These are phyloP conservation scores for Fusarium sp. DNA, from an alignment of 2,329 filamentous ascomycete genomes.

Conservation along the genomic window DNA sequence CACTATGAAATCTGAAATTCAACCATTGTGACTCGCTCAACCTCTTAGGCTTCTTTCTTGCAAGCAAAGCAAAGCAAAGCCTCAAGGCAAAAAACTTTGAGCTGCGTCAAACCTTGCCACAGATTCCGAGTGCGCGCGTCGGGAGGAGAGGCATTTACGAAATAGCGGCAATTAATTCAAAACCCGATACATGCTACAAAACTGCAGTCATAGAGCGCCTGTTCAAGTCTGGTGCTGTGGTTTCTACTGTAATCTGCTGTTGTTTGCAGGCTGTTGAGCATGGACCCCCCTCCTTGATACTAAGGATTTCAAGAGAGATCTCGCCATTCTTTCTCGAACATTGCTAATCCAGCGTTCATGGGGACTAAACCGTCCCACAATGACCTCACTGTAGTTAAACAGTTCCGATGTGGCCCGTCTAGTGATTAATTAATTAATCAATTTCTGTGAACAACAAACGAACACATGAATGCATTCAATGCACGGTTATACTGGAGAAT, in stretches of 20 bases:
- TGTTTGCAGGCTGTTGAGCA: constrained; percentile 11
- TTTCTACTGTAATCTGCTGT: constrained; percentile 15
- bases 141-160: constrained; percentile 24
- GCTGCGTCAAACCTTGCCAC: constrained; percentile 18
- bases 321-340: constrained; percentile 44
- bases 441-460: not conserved
- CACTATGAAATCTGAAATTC: constrained; percentile 19
- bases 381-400: constrained; percentile 37
- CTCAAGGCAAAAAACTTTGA: constrained; percentile 16
- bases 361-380: constrained; percentile 34
- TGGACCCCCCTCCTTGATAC: constrained; percentile 17
- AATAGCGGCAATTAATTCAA: constrained; percentile 11
- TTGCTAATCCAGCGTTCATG: constrained; percentile 40
- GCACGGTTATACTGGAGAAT: not conserved
- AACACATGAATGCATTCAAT: not conserved
- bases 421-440: not conserved
- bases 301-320: constrained; percentile 36
- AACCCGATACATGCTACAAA: not conserved
- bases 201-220: constrained; percentile 3
- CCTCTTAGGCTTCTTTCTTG: not conserved
- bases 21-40: constrained; percentile 26
- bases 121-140: not conserved
- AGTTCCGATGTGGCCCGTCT: constrained; percentile 27
- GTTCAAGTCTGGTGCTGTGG: constrained; percentile 15
- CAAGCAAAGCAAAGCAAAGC: not conserved